Conservation (phyloP, 2,329 filamentous ascomycete genomes). For the Mycogone perniciosa region DNA sequence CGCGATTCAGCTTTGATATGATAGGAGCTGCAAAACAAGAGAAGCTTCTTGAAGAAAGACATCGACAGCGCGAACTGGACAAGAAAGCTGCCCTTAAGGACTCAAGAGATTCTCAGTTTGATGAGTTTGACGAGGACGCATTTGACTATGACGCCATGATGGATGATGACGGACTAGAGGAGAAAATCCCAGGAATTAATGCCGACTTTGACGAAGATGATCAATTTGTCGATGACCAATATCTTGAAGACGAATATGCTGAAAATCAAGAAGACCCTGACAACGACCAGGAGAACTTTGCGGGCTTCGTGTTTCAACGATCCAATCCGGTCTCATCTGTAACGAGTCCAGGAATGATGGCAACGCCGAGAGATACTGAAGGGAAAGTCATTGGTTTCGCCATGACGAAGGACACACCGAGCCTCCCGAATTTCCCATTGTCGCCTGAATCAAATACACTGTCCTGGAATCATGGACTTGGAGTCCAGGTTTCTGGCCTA, state of each 20-base stretch:
- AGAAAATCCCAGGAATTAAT: conserved; percentile 57
- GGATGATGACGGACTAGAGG: conserved; percentile 59
- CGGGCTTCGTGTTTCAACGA: conserved; percentile 52
- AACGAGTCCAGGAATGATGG: conserved; percentile 42
- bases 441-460: conserved; percentile 1
- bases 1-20: conserved; percentile 78
- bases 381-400: conserved; percentile 52
- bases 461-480: conserved; percentile 4
- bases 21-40: conserved; percentile 61
- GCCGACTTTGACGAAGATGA: conserved; percentile 41
- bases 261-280: conserved; percentile 38
- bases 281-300: conserved; percentile 55
- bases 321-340: conserved; percentile 47
- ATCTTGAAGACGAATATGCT: conserved; percentile 20
- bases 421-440: conserved; percentile 12
- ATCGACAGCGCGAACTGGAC: conserved; percentile 60
- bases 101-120: conserved; percentile 47
- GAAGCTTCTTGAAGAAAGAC: conserved; percentile 65
- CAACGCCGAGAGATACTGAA: conserved; percentile 49
- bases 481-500: conserved; percentile 29
- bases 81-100: conserved; percentile 41
- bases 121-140: conserved; percentile 56
- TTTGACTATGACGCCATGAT: conserved; percentile 60
- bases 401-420: conserved; percentile 40
- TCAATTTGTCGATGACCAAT: conserved; percentile 34